A percentile compares a stretch with the other conserved stretches of the same genome.
These are phyloP conservation scores for Xylaria bambusicola DNA, from an alignment of 495 filamentous ascomycete species.

Conservation along the genomic window DNA sequence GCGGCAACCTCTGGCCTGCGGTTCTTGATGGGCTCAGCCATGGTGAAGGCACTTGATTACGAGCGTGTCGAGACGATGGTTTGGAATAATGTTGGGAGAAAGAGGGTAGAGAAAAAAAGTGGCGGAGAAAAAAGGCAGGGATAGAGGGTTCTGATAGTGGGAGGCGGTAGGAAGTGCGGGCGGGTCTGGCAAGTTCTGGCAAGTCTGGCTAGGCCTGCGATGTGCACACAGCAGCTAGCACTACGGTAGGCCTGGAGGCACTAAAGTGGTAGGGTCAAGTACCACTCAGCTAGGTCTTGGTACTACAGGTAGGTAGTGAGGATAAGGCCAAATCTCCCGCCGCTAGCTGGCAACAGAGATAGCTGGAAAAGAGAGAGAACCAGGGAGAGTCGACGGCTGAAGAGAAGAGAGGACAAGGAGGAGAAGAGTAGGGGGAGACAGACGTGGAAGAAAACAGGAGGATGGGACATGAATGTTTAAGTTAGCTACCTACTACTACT, in stretches of 20 bases:
- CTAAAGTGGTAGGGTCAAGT: background rate
- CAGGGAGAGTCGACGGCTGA: background rate
- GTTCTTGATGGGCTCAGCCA: constrained; percentile 40
- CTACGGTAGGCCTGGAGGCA: background rate
- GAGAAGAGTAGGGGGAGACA: background rate
- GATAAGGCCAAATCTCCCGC: background rate
- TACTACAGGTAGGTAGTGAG: no score
- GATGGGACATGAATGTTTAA: constrained; percentile 5
- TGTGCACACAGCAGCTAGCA: background rate
- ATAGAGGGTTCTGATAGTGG: constrained; percentile 26
- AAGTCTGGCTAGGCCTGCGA: constrained; percentile 13
- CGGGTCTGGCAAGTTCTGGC: constrained; percentile 20
- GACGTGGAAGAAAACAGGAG: background rate
- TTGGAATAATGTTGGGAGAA: constrained; percentile 15
- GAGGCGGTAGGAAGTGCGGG: constrained; percentile 21
- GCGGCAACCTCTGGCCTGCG: constrained; percentile 34
- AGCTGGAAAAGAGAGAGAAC: background rate
- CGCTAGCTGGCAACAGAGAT: background rate
- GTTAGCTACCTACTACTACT: no score
- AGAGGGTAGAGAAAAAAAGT: constrained; percentile 23
- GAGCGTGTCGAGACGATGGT: constrained; percentile 13
- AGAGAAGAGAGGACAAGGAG: background rate
- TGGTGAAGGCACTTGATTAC: constrained; percentile 26
- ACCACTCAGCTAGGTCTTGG: no score
- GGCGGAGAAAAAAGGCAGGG: constrained; percentile 27